Evolutionary conservation across 768 basidiomycete species (phyloP), one percentile per base, ranked within the genome.

Genomic region (Rickenella mellea): DNA sequence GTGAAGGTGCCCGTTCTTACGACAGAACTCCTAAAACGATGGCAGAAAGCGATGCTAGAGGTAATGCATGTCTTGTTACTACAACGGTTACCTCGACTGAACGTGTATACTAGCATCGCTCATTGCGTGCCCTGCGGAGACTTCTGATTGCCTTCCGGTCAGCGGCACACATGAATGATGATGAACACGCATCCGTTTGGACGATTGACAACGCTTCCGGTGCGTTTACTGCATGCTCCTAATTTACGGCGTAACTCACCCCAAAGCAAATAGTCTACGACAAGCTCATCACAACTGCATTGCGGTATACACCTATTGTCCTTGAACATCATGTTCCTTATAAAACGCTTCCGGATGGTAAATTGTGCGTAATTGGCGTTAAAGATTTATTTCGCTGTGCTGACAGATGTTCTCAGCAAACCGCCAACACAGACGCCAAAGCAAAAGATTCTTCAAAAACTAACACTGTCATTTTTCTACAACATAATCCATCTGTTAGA

Each of bases 21-120:
- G 11, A 77, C 72, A 48, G 74, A 76, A 22, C 73, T 81, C 45
- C 55, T 99, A 24, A 72, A 71, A 44, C 69, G 69, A 48, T 97
- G 94, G 94, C 91, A 97, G 57, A 90, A 85, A 56, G 78, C 80
- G 6, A 64, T 99, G 33, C 67, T 99, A 9, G 79, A 93, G 69
- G 91, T 84, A 43, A 46, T 29, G 22, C 27, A 39, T 20, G 1
- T 12, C 35, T 11, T 7, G 10, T 37, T 51, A 42, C 9, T 28
- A 32, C 43, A 20, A 37, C 31, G 24, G 37, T 37, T 1, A 22
- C 22, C 21, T 43, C 14, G 24, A 26, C 9, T 19, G 8, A 9
- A n/a, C 20, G 2, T 25, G 10, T 50, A 3, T 15, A 11, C 22
- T 51, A 97, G 91, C 79, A 89, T 63, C 78, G 79, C 20, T 97